Base-by-base conservation (phyloP, 1,139 yeast species). In the Pichia kudriavzevii region DNA sequence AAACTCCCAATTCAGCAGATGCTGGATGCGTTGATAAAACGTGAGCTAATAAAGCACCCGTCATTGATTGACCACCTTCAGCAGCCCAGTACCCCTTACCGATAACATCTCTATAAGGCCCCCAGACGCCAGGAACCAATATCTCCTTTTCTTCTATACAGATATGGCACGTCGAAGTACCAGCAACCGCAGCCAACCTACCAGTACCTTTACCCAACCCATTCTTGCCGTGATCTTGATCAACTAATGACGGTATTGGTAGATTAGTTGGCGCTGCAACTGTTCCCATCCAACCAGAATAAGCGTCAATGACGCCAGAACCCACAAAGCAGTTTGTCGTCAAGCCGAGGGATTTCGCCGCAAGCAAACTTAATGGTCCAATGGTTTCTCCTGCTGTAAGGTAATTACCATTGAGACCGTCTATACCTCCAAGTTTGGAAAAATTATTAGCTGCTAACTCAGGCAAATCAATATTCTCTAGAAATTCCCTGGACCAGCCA, bases 271-370 rank as follows among this genome's bases (percentile, higher is more conserved):
- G 76, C 2, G 94, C 95, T 21, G 96, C 98, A 39, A 88, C 95
- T 0, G 98, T 91, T 39, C 98, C 98, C 40, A 91, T 75, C 97
- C 97, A 91, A 34, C 98, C 98, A 8, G 97, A 94, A 54, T 91
- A 91, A 10, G 97, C 97, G 58, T 91, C 98, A 53, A 91, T 91
- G 24, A 91, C 95, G 49, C 95, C 96, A 2, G 94, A 78, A 7
- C 95, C 96, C 27, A 91, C 97, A 26, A 78, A 75, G 61, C 94
- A 82, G 37, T 71, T 69, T 19, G 80, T 70, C 10, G 91, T 72
- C 44, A 91, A 69, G 4, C 97, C 97, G 52, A 91, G 67, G 36
- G 84, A 87, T 30, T 69, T 71, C n/a, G 96, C 96, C 2, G 95
- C 74, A 32, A 62, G 52, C 14, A 63, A 61, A 17, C 74, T 69